Percentiles rank a stretch among this genome's conserved stretches.
Evolutionary conservation across 192 early-diverging fungal species (phyloP).

Genomic region (Entomortierella lignicola): DNA sequence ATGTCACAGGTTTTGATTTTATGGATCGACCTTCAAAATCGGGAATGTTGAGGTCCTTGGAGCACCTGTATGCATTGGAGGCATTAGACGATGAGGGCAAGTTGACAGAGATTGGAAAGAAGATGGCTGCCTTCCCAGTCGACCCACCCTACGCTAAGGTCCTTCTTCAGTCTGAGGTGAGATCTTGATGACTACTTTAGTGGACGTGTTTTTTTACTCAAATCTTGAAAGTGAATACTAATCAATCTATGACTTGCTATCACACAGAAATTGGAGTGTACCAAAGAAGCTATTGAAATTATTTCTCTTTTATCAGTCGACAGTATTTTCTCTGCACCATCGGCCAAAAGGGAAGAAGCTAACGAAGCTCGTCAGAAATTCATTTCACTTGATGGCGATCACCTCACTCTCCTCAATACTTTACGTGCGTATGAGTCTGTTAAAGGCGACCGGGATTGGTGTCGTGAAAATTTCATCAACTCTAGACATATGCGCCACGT

Average conservation of each 20-base stretch:
- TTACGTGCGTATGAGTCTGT: constrained; percentile 80
- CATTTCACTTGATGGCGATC: constrained; percentile 89
- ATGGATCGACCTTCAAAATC: constrained; percentile 89
- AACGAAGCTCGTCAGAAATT: constrained; percentile 86
- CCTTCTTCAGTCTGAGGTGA: constrained; percentile 81
- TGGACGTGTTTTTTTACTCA: no score
- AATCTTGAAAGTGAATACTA: not conserved
- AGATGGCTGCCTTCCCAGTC: constrained; percentile 93
- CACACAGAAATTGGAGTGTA: constrained; percentile 72
- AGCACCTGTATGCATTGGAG: constrained; percentile 89
- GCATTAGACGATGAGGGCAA: constrained; percentile 87
- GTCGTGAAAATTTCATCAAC: constrained; percentile 92
- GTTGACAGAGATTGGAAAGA: constrained; percentile 79
- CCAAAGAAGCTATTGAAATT: constrained; percentile 88
- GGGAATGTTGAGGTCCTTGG: constrained; percentile 83
- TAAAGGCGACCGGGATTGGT: constrained; percentile 89
- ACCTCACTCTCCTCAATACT: constrained; percentile 91
- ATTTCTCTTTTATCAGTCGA: constrained; percentile 94
- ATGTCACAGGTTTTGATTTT: constrained; percentile 94
- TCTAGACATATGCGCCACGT: constrained; percentile 86
- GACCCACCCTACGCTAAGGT: constrained; percentile 92
- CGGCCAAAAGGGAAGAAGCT: constrained; percentile 90
- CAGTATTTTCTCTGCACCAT: constrained; percentile 87
- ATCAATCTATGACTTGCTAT: not conserved
- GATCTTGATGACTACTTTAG: no score